Evolutionary conservation across 805 yeast species (phyloP), one percentile per base, ranked within the genome.

Genomic region (Zygotorulaspora florentina): DNA sequence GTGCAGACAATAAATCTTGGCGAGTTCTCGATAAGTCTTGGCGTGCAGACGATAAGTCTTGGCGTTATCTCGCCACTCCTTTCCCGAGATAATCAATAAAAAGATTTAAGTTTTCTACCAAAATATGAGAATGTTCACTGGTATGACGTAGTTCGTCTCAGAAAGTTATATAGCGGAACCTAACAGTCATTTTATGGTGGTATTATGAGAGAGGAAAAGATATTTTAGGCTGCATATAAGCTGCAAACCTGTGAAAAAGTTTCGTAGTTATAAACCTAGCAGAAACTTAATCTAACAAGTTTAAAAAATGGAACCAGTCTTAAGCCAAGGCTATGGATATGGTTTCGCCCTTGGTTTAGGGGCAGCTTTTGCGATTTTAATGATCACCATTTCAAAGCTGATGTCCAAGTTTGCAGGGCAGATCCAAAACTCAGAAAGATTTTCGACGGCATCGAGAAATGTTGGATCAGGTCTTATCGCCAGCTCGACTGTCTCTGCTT

Each of bases 301-400:
- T 31, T 11, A 31, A 31, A 25, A 38, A 17, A 62, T 35, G 38
- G 57, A 56, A 26, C 62, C 57, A 8, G 62, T 58, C 48, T 52
- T 67, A 30, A 51, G 54, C 12, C 69, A 66, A 49, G 61, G 65
- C 15, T 67, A 67, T 53, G 75, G 75, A 12, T 72, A 71, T 55
- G 69, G 71, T 28, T 66, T 65, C 46, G 62, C 67, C 26, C 45
- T 72, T 35, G 75, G 70, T 6, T 57, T 72, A 16, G 75, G 76
- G 18, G 71, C 72, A 9, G 69, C 66, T 23, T 72, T 72, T 54
- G 75, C 77, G 1, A 47, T 67, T 7, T 50, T 69, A 9, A 72
- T 72, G 71, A 57, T 68, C 8, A 43, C 50, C 18, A 62, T 69
- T 40, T 65, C 76, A 2, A 58, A 53, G 45, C 47, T 65, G 8